phyloP scores from a whole-genome alignment of 179 eudicot genomes.

The Spergularia azorica region DNA sequence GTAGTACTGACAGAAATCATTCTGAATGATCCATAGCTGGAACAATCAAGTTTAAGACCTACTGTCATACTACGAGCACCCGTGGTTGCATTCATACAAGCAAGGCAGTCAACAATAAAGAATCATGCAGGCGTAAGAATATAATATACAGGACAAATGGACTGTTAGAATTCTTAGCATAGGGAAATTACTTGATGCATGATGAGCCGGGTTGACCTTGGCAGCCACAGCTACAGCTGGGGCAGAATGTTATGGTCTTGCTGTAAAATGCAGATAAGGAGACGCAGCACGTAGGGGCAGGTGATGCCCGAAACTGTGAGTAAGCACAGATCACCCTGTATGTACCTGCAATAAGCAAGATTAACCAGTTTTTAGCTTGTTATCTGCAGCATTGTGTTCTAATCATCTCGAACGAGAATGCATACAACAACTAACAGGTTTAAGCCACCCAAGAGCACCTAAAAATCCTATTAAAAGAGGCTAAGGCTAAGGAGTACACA shows the following conservation, averaged over 20 bases:
- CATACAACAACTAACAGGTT: neutral
- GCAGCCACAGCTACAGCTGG: conserved; percentile 76
- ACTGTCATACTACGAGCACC: neutral
- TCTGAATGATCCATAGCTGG: no score
- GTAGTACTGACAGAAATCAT: no score
- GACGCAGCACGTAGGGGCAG: conserved; percentile 86
- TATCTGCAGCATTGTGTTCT: neutral
- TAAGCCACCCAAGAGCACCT: neutral
- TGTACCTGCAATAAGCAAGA: conserved; percentile 49
- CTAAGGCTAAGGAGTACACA: neutral
- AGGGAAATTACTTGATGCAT: conserved; percentile 58
- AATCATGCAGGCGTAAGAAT: neutral
- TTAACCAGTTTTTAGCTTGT: neutral
- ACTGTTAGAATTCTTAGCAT: neutral
- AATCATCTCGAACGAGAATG: neutral
- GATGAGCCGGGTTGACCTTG: conserved; percentile 48
- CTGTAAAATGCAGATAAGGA: conserved; percentile 87
- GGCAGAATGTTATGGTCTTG: conserved; percentile 62
- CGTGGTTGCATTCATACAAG: neutral
- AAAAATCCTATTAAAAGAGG: neutral
- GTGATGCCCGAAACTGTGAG: conserved; percentile 68
- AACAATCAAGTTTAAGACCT: no score
- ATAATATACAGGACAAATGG: neutral
- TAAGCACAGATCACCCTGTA: conserved; percentile 66
- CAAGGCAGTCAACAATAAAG: neutral